Conservation (phyloP, 495 filamentous ascomycete species). For the Podospora pseudopauciseta region DNA sequence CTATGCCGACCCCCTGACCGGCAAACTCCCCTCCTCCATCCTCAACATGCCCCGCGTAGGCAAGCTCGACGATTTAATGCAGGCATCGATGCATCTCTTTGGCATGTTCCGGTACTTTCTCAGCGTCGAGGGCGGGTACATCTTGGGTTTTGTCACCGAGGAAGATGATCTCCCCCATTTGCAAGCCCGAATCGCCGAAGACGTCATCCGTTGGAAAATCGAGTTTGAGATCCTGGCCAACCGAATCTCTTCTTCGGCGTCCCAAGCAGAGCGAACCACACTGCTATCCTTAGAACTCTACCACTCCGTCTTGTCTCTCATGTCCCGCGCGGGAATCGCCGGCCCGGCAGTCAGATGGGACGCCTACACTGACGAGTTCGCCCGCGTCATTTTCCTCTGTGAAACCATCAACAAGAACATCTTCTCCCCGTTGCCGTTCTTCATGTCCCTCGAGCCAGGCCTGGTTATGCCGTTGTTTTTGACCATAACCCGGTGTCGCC, state of each 20-base stretch:
- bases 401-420: conserved; percentile 8
- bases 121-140: background rate
- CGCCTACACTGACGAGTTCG: conserved; percentile 6
- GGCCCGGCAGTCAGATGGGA: conserved; percentile 22
- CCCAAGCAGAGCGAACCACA: background rate
- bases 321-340: conserved; percentile 6
- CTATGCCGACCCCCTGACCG: background rate
- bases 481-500: conserved; percentile 18
- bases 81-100: conserved; percentile 8
- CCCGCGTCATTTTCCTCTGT: conserved; percentile 12
- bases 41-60: background rate
- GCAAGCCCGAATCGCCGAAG: background rate
- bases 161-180: background rate
- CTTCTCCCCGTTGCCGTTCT: conserved; percentile 14
- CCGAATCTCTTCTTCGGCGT: background rate
- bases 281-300: conserved; percentile 18
- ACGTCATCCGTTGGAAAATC: conserved; percentile 4
- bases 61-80: background rate
- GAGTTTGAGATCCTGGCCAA: background rate
- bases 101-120: conserved; percentile 9
- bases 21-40: background rate
- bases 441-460: conserved; percentile 27
- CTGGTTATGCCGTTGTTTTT: conserved; percentile 21
- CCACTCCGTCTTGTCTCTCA: conserved; percentile 2
- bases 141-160: background rate